Evolutionary conservation across 352 stramenopile genomes (phyloP).

Genomic region (Phytophthora pini): DNA sequence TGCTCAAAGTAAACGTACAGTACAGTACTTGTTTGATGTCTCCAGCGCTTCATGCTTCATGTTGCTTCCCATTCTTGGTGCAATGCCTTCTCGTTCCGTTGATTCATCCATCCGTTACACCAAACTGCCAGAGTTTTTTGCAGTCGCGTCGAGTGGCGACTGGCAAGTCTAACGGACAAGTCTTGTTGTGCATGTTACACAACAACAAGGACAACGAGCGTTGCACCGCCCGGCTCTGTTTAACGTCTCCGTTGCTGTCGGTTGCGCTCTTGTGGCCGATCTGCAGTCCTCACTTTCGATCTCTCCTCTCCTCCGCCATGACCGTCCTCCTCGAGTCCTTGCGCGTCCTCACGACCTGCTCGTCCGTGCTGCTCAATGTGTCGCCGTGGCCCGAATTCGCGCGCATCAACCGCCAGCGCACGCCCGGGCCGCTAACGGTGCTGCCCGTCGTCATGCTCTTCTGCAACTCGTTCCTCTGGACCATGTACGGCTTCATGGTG

Average conservation of each 20-base stretch:
- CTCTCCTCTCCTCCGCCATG: slow-evolving; percentile 26
- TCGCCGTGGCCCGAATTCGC: slow-evolving; percentile 47
- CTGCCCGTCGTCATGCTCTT: slow-evolving; percentile 49
- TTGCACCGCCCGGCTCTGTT: slow-evolving; percentile 13
- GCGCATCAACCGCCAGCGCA: slow-evolving; percentile 45
- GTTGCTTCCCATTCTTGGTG: too few species aligned
- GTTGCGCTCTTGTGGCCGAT: slow-evolving; percentile 9
- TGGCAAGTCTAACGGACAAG: background rate
- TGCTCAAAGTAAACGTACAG: too few species aligned
- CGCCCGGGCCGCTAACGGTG: slow-evolving; percentile 39
- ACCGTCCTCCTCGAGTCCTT: slow-evolving; percentile 41
- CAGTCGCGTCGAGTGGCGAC: background rate
- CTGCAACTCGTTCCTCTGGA: slow-evolving; percentile 48
- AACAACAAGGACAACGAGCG: background rate
- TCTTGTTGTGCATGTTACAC: background rate
- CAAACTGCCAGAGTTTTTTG: slow-evolving; percentile 4
- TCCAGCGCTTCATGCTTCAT: background rate
- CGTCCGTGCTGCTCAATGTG: slow-evolving; percentile 42
- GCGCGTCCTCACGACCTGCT: slow-evolving; percentile 40
- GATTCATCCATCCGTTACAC: slow-evolving; percentile 15
- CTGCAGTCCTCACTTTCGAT: slow-evolving; percentile 23
- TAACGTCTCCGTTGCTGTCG: slow-evolving; percentile 13
- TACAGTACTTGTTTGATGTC: background rate
- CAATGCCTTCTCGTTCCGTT: too few species aligned
- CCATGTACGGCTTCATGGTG: slow-evolving; percentile 55